These are phyloP conservation scores for Excoecaria cochinchinensis DNA, from an alignment of 345 rosid genomes.

Conservation along the genomic window DNA sequence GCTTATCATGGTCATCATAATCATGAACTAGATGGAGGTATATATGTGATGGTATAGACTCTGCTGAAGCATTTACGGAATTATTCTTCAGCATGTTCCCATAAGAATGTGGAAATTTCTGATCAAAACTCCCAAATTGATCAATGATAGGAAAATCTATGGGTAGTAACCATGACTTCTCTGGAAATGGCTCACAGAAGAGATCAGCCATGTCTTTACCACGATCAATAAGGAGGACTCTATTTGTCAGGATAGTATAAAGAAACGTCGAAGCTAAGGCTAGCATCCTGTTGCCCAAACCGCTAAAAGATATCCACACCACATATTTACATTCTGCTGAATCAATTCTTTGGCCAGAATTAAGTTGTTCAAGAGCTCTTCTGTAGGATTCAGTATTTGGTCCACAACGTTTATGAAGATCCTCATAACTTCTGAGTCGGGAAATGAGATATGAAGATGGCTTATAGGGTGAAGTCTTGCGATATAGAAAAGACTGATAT, in stretches of 20 bases:
- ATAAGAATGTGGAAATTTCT: slow-evolving; percentile 15
- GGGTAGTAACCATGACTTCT: slow-evolving; percentile 30
- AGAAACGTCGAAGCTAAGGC: slow-evolving; percentile 29
- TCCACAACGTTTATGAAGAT: slow-evolving; percentile 31
- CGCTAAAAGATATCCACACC: slow-evolving; percentile 32
- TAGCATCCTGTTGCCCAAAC: slow-evolving; percentile 33
- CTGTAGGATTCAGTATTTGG: slow-evolving; percentile 25
- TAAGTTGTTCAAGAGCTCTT: slow-evolving; percentile 20
- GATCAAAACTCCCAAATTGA: slow-evolving; percentile 16
- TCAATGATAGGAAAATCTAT: slow-evolving; percentile 20
- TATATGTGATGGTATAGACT: slow-evolving; percentile 3
- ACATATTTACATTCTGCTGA: slow-evolving; percentile 25
- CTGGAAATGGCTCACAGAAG: slow-evolving; percentile 34
- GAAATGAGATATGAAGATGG: slow-evolving; percentile 31
- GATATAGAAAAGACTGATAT: slow-evolving; percentile 20
- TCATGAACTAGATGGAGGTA: slow-evolving; percentile 31
- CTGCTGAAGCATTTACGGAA: slow-evolving; percentile 8
- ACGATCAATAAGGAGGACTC: slow-evolving; percentile 29
- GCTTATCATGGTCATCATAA: slow-evolving; percentile 29
- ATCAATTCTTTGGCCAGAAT: slow-evolving; percentile 17
- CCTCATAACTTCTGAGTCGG: slow-evolving; percentile 28
- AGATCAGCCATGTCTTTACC: slow-evolving; percentile 31
- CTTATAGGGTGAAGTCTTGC: slow-evolving; percentile 17
- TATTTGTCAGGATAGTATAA: slow-evolving; percentile 30
- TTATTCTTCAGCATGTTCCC: slow-evolving; percentile 29